A percentile compares a stretch with the other conserved stretches of the same genome.
Evolutionary conservation across 768 basidiomycete genomes (phyloP).

Genomic region (Mycena alexandri): DNA sequence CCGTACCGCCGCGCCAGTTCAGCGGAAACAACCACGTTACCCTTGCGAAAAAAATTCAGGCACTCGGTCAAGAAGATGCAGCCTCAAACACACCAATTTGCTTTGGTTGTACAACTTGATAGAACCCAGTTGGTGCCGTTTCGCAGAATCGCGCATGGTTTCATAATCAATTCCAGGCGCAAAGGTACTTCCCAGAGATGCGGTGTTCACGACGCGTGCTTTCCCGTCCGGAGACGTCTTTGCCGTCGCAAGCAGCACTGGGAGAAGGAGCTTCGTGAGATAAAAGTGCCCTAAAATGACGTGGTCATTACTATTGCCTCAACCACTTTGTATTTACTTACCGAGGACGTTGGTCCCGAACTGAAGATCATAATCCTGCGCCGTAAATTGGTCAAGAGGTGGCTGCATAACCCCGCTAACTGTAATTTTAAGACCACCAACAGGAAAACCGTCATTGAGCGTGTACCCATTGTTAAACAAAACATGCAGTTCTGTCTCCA

Average conservation of each 20-base stretch:
- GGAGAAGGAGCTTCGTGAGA: slow-evolving; percentile 65
- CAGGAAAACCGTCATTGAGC: neutral
- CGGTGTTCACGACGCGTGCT: slow-evolving; percentile 55
- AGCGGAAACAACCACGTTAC: slow-evolving; percentile 56
- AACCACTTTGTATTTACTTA: neutral
- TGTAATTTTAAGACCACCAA: neutral
- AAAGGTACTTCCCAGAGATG: slow-evolving; percentile 37
- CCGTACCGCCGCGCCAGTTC: slow-evolving; percentile 59
- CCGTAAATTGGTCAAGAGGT: slow-evolving; percentile 42
- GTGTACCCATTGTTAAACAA: slow-evolving; percentile 64
- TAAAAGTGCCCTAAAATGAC: slow-evolving; percentile 65
- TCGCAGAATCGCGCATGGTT: slow-evolving; percentile 41
- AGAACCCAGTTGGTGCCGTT: slow-evolving; percentile 31
- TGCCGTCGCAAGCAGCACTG: slow-evolving; percentile 52
- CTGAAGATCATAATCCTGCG: slow-evolving; percentile 47
- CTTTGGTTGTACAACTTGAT: slow-evolving; percentile 38
- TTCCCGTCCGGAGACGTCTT: slow-evolving; percentile 46
- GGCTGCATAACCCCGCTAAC: slow-evolving; percentile 28
- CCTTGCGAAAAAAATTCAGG: slow-evolving; percentile 44
- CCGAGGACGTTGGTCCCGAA: slow-evolving; percentile 44
- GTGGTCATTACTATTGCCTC: neutral
- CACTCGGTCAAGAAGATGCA: neutral
- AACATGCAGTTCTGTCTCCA: slow-evolving; percentile 56
- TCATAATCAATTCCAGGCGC: slow-evolving; percentile 32
- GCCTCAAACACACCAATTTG: slow-evolving; percentile 33